Base-by-base conservation (phyloP, 2,329 filamentous ascomycete genomes). In the Phyllosticta capitalensis region DNA sequence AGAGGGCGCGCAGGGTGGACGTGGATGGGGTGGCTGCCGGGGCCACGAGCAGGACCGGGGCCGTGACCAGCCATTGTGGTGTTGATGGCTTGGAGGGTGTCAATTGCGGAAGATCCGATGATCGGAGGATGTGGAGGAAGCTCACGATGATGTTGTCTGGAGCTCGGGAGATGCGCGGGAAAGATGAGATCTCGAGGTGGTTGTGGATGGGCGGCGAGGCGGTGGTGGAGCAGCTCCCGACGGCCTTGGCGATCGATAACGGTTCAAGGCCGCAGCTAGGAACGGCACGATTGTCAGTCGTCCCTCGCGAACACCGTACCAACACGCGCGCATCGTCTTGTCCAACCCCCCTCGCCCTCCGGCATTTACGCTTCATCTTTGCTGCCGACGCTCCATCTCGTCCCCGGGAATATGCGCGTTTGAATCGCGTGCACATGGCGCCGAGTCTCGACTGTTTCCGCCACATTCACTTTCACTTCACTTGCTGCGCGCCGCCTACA, bases 1-100 rank as follows among this genome's bases (percentile, higher is more conserved):
- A 96, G 71, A 52, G 84, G 84, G 63, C 83, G 80, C 54, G 77
- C 81, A 33, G 81, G 82, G 71, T 82, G 84, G 70, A 87, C 74
- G 70, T 80, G 76, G 67, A 82, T 74, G 59, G 80, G 80, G 71
- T 82, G 81, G 62, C 67, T 73, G 64, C 73, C 74, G 54, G 52
- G 58, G 58, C 56, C 52, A 48, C 22, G 56, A 50, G 56, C 24
- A 54, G 52, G 52, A 49, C 54, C 51, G n/a, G 58, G 58, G 54
- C 58, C 58, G 24, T 54, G 52, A 54, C 52, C 52, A 54, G 58
- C 53, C 58, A 59, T 59, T 52, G 52, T 59, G 50, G n/a, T 45
- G 38, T n/a, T 12, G 17, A n/a, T 45, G 17, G 38, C 38, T 19
- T 45, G 14, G 4, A 4, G 14, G 6, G 14, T 45, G 38, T 45